Evolutionary conservation across 495 filamentous ascomycete species (phyloP), one percentile per base, ranked within the genome.

Genomic region (Aspergillus carlsbadensis): DNA sequence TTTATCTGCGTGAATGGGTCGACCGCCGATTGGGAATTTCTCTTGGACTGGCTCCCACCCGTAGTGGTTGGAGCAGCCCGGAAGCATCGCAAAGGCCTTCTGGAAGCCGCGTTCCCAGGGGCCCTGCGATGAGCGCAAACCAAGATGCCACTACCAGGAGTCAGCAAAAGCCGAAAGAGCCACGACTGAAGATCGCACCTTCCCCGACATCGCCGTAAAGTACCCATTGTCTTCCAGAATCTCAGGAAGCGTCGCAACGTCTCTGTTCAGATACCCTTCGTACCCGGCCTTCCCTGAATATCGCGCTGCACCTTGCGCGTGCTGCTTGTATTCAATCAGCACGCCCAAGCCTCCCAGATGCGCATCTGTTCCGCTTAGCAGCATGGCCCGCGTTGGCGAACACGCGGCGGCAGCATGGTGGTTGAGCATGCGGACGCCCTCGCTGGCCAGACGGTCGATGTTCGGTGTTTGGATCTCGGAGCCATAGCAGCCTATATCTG

Each of bases 251-350:
- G 80, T 70, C 8, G 48, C 48, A 1, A 10, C 72, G 78, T 18
- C 83, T 78, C 79, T 67, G 52, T 85, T 83, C 15, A 85, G 68
- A 57, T 81, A 84, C 6, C 81, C 81, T 18, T 51, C 48, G 48
- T 51, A 51, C 5, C 48, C 62, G 82, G 81, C 59, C 82, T 80
- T 1, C 77, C 80, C 17, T 44, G 45, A 40, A 54, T 57, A 10
- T 42, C 55, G 33, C 31, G 65, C 59, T 7, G 61, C 59, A 2
- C 41, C 41, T 8, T 22, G 6, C 7, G 41, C 20, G 41, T 10
- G 14, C 18, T 24, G 18, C 22, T 44, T 44, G 18, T 20, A 24
- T 24, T 44, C 41, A 13, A 44, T 44, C 41, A 63, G 36, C 44
- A 78, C 76, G 2, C 61, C 64, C n/a, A 67, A 31, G 20, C 62